A percentile compares a stretch with the other conserved stretches of the same genome.
Evolutionary conservation across 148 eudicot species (phyloP).

Genomic region (Oxyria digyna): DNA sequence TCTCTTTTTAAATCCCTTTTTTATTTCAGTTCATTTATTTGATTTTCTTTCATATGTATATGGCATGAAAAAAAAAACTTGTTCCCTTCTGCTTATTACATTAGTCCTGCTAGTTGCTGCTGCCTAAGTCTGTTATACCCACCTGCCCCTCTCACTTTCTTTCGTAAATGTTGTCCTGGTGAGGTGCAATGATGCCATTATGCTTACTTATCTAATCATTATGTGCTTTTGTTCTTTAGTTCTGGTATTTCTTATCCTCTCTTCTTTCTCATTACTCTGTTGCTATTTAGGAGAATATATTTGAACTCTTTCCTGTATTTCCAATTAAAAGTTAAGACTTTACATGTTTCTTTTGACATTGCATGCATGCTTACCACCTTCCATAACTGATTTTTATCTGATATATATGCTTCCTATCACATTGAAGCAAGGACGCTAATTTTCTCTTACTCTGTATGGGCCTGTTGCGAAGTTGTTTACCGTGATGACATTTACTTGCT

Average conservation of each 20-base stretch:
- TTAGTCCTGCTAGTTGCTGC: background rate
- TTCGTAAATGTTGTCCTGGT: background rate
- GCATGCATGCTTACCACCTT: background rate
- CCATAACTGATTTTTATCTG: background rate
- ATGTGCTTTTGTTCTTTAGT: background rate
- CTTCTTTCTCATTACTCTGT: background rate
- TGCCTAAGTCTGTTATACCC: background rate
- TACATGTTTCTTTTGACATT: background rate
- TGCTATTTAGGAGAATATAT: background rate
- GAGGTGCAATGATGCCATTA: background rate
- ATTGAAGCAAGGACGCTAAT: slow-evolving; percentile 32
- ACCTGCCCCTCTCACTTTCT: background rate
- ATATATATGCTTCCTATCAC: background rate
- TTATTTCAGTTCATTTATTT: background rate
- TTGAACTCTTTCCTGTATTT: background rate
- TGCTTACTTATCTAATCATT: background rate
- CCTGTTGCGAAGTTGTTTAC: slow-evolving; percentile 13
- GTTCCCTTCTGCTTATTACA: background rate
- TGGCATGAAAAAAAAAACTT: background rate
- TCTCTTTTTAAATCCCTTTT: background rate
- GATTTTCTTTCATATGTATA: background rate
- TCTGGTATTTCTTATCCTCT: background rate
- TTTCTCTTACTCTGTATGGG: background rate
- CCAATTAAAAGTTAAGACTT: background rate
- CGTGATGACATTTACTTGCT: slow-evolving; percentile 14